These are phyloP conservation scores for Lipomyces yamadae DNA, from an alignment of 805 yeast species.

Conservation along the genomic window DNA sequence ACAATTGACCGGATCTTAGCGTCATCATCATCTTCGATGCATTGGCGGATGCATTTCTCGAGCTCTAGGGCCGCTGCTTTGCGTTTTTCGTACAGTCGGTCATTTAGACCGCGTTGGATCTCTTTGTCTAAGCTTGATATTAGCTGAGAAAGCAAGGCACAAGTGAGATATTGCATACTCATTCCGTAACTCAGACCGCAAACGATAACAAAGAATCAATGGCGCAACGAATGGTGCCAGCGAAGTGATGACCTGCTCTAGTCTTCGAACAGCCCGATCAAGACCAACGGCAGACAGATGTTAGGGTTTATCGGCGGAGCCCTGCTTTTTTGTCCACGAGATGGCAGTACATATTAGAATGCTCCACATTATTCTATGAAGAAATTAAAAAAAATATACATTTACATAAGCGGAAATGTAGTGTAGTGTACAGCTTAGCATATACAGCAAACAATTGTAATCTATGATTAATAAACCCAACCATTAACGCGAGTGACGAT, in stretches of 20 bases:
- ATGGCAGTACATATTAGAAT: background rate
- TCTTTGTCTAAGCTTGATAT: slow-evolving; percentile 58
- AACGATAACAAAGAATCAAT: background rate
- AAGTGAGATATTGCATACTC: background rate
- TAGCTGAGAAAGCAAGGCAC: background rate
- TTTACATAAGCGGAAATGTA: background rate
- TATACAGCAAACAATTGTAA: background rate
- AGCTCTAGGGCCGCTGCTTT: slow-evolving; percentile 69
- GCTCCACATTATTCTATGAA: slow-evolving; percentile 13
- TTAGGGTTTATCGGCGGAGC: background rate
- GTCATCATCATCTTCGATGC: slow-evolving; percentile 62
- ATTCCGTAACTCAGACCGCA: background rate
- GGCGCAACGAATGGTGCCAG: background rate
- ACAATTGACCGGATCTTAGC: slow-evolving; percentile 65
- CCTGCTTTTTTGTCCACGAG: no score
- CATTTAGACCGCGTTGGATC: slow-evolving; percentile 69
- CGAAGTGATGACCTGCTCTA: no score
- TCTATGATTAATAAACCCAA: background rate
- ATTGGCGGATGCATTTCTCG: slow-evolving; percentile 76
- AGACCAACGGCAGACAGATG: background rate
- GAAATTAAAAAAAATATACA: background rate
- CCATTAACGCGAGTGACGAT: background rate
- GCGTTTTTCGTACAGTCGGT: slow-evolving; percentile 76
- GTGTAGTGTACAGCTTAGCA: background rate
- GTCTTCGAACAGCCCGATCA: no score